phyloP scores from a whole-genome alignment of 2,329 filamentous ascomycete genomes.

The Escovopsis weberi region DNA sequence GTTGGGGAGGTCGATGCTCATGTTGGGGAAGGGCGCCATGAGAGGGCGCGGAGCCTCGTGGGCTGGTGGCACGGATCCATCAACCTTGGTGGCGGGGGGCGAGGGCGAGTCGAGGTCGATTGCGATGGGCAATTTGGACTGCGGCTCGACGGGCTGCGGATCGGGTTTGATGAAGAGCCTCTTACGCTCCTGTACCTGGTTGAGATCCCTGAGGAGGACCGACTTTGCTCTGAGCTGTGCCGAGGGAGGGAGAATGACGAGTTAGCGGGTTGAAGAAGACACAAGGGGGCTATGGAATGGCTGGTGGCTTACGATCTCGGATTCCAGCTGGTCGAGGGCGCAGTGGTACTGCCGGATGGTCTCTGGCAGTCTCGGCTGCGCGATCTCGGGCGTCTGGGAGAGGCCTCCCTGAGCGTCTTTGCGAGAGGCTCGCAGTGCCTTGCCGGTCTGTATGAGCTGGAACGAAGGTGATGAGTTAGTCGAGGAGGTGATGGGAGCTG shows the following conservation, averaged over 20 bases:
- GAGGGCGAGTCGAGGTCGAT: slow-evolving; percentile 25
- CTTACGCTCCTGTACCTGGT: slow-evolving; percentile 19
- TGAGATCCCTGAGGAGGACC: slow-evolving; percentile 39
- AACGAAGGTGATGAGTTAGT: slow-evolving; percentile 3
- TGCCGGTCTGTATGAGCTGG: slow-evolving; percentile 42
- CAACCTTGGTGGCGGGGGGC: slow-evolving; percentile 13
- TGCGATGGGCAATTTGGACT: slow-evolving; percentile 20
- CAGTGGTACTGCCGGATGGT: slow-evolving; percentile 34
- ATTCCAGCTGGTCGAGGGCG: slow-evolving; percentile 41
- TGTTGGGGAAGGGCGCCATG: slow-evolving; percentile 42
- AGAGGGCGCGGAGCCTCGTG: slow-evolving; percentile 23
- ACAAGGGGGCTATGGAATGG: no score
- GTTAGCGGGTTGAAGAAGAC: not conserved
- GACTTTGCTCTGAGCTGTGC: slow-evolving; percentile 39
- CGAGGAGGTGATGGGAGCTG: not conserved
- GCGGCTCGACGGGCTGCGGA: slow-evolving; percentile 18
- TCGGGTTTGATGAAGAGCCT: slow-evolving; percentile 6
- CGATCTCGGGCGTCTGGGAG: slow-evolving; percentile 16
- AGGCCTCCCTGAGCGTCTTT: slow-evolving; percentile 29
- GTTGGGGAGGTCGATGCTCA: slow-evolving; percentile 33
- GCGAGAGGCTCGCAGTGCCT: slow-evolving; percentile 34
- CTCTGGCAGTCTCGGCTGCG: slow-evolving; percentile 29
- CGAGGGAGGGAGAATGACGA: not conserved
- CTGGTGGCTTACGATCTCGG: slow-evolving; percentile 35
- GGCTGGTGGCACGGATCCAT: no score